phyloP scores from a whole-genome alignment of 257 asterid species.

The Solanum tarapatanum region DNA sequence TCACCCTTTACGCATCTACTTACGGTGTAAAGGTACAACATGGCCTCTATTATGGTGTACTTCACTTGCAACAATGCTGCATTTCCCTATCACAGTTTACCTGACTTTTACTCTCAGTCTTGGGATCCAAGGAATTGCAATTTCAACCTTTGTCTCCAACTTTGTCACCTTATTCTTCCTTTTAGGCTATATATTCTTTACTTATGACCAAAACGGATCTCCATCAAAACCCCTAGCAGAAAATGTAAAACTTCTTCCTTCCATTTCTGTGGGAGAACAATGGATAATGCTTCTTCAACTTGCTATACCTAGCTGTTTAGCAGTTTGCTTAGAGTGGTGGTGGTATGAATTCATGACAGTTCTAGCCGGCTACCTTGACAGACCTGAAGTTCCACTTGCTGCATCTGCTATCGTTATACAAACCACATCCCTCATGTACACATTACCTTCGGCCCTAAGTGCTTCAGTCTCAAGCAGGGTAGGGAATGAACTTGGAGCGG shows the following conservation, averaged over 20 bases:
- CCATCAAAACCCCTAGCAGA: conserved; percentile 22
- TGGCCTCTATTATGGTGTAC: conserved; percentile 93
- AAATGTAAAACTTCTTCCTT: conserved; percentile 16
- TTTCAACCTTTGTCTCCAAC: conserved; percentile 50
- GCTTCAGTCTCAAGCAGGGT: conserved; percentile 79
- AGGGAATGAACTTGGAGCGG: conserved; percentile 91
- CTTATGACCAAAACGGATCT: conserved; percentile 14
- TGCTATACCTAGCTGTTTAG: conserved; percentile 66
- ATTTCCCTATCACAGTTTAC: conserved; percentile 62
- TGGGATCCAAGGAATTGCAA: conserved; percentile 69
- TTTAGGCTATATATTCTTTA: conserved; percentile 29
- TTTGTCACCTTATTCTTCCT: conserved; percentile 53
- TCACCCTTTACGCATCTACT: conserved; percentile 73
- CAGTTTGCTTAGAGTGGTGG: conserved; percentile 97
- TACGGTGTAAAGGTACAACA: conserved; percentile 72
- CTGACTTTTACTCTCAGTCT: conserved; percentile 56
- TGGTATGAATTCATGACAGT: conserved; percentile 95
- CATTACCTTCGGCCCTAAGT: conserved; percentile 83
- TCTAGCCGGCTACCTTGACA: conserved; percentile 70
- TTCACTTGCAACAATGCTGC: conserved; percentile 46
- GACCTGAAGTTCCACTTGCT: conserved; percentile 72
- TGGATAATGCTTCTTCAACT: conserved; percentile 63
- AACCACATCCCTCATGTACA: conserved; percentile 92
- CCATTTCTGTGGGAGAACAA: conserved; percentile 41
- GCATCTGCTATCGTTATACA: conserved; percentile 90